phyloP scores from a whole-genome alignment of 129 eudicot species.

The Erigeron canadensis region DNA sequence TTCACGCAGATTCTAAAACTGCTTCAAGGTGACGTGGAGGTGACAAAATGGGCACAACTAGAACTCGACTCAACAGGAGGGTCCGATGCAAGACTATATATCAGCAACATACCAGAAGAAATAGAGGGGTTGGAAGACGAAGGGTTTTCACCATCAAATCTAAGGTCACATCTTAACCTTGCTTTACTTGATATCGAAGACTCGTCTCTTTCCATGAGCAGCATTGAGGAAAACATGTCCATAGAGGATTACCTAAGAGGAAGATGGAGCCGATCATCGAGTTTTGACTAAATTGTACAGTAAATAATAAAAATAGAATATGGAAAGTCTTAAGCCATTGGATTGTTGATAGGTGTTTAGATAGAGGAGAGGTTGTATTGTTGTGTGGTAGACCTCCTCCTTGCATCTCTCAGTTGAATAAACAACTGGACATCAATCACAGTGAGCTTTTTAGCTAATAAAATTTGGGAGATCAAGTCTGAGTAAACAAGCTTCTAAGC shows the following conservation, averaged over 20 bases:
- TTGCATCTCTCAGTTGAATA: conserved; percentile 20
- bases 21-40: conserved; percentile 74
- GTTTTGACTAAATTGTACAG: conserved; percentile 58
- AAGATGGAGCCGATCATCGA: conserved; percentile 89
- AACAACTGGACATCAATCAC: conserved; percentile 35
- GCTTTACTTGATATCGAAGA: conserved; percentile 86
- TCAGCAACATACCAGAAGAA: conserved; percentile 46
- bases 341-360: conserved; percentile 35
- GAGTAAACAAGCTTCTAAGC: too few relatives aligned
- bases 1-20: conserved; percentile 61
- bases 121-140: conserved; percentile 57
- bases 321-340: conserved; percentile 22
- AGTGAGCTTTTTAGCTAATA: conserved; percentile 16
- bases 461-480: not conserved
- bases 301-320: not conserved
- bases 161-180: conserved; percentile 75
- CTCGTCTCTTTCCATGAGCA: conserved; percentile 66
- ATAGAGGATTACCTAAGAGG: conserved; percentile 79
- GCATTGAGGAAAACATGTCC: conserved; percentile 71
- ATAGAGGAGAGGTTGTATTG: conserved; percentile 78
- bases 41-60: conserved; percentile 71
- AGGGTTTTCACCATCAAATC: conserved; percentile 50
- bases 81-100: conserved; percentile 30
- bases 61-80: conserved; percentile 59
- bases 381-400: conserved; percentile 53